Evolutionary conservation across 179 eudicot species (phyloP), one percentile per base, ranked within the genome.

Genomic region (Camellia oleifera): DNA sequence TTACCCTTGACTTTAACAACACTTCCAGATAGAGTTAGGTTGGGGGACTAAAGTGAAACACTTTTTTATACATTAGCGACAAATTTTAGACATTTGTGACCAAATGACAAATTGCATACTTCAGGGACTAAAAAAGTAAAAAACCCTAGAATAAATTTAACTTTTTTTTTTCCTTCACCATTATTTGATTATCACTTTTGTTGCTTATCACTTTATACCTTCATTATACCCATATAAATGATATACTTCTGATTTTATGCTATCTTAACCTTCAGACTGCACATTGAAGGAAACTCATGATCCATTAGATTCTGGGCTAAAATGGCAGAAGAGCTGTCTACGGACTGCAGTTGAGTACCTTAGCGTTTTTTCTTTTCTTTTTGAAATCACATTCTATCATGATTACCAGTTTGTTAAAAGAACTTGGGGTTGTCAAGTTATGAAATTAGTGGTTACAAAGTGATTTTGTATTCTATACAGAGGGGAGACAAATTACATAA

Each of bases 281-380:
- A 48, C 52, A 48, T 48, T 48, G 52, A 48, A 48, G 52, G 52
- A 48, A 48, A 8, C 71, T 82, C 84, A 80, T 80, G 92, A 87
- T 83, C 69, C 84, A 45, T 84, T 76, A 69, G 83, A 76, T 75
- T 79, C 84, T 79, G 81, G 76, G 81, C 60, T 74, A 56, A 97
- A 94, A 88, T 93, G 97, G 97, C 88, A 89, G 82, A 83, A 83
- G 75, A 85, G 81, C 67, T 81, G 79, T 82, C 81, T 66, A 65
- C 81, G 72, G 40, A 72, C 81, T 79, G 60, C 81, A 68, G 83
- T 79, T 72, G 83, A 87, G 86, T 82, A 70, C 68, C 82, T 74
- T 80, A 61, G 60, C 58, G 46, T 46, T 53, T 82, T 61, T 61
- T 61, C 40, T 32, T 32, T 32, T 32, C 40, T 32, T 32, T 32